A percentile compares a stretch with the other conserved stretches of the same genome.
phyloP scores from a whole-genome alignment of 176 grass and related monocot species.

The Puya raimondii region DNA sequence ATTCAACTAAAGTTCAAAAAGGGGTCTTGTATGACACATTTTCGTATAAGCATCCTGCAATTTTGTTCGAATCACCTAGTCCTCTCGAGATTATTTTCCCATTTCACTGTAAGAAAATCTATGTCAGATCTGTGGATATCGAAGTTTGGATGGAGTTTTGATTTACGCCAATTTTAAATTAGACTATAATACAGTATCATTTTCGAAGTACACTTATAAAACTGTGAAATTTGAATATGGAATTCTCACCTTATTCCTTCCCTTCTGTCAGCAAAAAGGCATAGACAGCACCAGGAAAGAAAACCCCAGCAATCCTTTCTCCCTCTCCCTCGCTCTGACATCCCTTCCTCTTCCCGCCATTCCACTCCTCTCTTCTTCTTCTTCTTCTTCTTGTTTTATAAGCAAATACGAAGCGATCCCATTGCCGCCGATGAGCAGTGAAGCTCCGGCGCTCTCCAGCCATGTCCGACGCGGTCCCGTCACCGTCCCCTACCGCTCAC shows the following conservation, averaged over 20 bases:
- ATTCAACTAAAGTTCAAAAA: no score
- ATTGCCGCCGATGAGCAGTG: neutral
- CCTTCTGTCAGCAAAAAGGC: neutral
- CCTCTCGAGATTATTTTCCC: no score
- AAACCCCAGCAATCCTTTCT: no score
- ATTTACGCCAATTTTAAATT: no score
- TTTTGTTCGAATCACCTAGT: no score
- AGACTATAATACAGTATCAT: no score
- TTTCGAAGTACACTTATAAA: neutral
- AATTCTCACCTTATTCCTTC: neutral
- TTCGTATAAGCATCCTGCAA: no score
- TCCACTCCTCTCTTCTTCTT: neutral
- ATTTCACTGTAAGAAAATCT: no score
- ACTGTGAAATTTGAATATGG: neutral
- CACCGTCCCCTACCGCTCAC: neutral
- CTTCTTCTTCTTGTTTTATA: neutral
- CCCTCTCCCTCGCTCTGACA: constrained; percentile 1
- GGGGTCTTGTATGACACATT: no score
- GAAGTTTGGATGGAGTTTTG: no score
- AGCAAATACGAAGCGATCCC: neutral
- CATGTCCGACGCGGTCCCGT: constrained; percentile 1
- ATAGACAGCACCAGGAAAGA: neutral
- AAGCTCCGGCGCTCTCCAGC: no score
- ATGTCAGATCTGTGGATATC: no score
- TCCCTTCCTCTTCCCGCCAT: constrained; percentile 1